These are phyloP conservation scores for Fraxinus baroniana DNA, from an alignment of 305 asterid genomes.

Conservation along the genomic window DNA sequence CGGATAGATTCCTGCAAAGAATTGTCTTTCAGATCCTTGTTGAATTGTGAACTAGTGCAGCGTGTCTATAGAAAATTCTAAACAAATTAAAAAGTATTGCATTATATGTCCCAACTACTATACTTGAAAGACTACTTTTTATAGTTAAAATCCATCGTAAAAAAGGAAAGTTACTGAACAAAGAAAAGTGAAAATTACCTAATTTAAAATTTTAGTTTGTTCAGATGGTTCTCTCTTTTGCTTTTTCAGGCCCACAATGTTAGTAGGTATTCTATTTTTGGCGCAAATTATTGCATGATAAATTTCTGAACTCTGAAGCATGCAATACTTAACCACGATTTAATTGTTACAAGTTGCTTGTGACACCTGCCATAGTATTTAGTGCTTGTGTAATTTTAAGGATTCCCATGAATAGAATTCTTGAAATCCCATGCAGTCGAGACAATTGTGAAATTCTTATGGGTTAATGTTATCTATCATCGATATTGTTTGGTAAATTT, in stretches of 20 bases:
- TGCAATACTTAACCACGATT: not conserved
- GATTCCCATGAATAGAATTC: not conserved
- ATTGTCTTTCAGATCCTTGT: not conserved
- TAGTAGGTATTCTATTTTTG: not conserved
- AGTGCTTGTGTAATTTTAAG: not conserved
- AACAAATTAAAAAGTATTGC: not conserved
- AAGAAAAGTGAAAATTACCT: not conserved
- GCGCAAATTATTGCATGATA: not conserved
- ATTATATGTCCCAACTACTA: not conserved
- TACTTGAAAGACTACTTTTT: not conserved
- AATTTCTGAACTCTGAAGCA: not conserved
- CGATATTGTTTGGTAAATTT: not conserved
- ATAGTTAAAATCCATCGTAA: not conserved
- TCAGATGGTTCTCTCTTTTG: not conserved
- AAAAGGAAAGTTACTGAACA: not conserved
- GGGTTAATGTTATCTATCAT: not conserved
- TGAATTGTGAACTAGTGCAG: not conserved
- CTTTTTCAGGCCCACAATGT: not conserved
- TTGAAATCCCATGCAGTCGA: not conserved
- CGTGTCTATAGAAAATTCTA: not conserved
- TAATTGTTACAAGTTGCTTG: not conserved
- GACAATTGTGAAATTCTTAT: not conserved
- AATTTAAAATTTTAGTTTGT: not conserved
- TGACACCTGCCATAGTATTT: not conserved
- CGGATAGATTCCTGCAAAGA: not conserved